Conservation (phyloP, 2,329 filamentous ascomycete genomes). For the Fusarium heterosporum region DNA sequence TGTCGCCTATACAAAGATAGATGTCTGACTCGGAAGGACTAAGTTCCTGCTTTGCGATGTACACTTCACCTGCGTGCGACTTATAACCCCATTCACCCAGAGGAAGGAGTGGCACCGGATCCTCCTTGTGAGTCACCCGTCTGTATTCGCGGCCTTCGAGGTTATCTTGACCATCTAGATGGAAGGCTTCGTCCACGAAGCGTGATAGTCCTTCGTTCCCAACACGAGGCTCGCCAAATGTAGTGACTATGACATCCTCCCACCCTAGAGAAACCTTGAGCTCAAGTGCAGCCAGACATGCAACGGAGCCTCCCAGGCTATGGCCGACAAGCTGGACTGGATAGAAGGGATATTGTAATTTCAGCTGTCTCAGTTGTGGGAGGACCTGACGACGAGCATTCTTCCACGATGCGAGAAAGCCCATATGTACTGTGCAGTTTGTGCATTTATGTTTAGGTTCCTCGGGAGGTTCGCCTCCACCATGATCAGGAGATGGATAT, state of each 20-base stretch:
- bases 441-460: constrained; percentile 69
- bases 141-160: constrained; percentile 66
- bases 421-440: constrained; percentile 93
- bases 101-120: constrained; percentile 90
- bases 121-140: constrained; percentile 85
- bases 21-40: constrained; percentile 77
- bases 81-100: constrained; percentile 88
- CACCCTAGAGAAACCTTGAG: constrained; percentile 78
- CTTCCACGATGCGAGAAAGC: constrained; percentile 88
- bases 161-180: constrained; percentile 51
- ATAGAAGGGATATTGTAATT: constrained; percentile 74
- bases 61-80: constrained; percentile 89
- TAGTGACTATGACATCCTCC: constrained; percentile 81
- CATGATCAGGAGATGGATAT: constrained; percentile 73
- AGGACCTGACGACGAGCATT: constrained; percentile 78
- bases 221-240: constrained; percentile 87
- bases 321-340: constrained; percentile 86
- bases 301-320: constrained; percentile 91
- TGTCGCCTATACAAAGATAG: constrained; percentile 75
- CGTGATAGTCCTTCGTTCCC: constrained; percentile 68
- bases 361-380: constrained; percentile 70
- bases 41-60: constrained; percentile 78
- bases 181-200: constrained; percentile 67
- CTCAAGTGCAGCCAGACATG: constrained; percentile 86
- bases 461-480: constrained; percentile 49